Evolutionary conservation across 306 rosid species (phyloP).

Genomic region (Citrullus amarus): DNA sequence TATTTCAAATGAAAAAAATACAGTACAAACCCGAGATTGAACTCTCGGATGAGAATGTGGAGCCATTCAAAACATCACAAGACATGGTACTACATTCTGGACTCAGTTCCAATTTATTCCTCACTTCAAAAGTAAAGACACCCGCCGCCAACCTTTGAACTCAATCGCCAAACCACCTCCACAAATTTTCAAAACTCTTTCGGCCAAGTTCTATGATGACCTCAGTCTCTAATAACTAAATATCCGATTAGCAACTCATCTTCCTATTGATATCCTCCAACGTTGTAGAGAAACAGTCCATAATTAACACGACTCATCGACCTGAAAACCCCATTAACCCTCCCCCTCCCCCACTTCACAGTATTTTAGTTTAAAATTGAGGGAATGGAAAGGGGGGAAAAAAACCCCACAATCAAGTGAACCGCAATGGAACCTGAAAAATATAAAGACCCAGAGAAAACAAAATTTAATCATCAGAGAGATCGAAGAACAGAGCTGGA

Average conservation of each 20-base stretch:
- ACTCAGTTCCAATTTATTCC: not conserved
- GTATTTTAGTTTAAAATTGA: not conserved
- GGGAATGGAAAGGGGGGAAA: not conserved
- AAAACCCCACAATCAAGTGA: not conserved
- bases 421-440: not conserved
- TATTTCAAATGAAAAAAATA: not conserved
- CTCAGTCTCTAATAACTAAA: not conserved
- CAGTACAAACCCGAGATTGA: not conserved
- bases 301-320: not conserved
- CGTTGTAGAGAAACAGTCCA: not conserved
- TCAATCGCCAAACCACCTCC: constrained; percentile 6
- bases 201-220: not conserved
- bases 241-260: not conserved
- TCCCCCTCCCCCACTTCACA: not conserved
- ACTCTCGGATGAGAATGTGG: not conserved
- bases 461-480: not conserved
- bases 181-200: not conserved
- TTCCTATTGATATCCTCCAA: not conserved
- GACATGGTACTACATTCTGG: not conserved
- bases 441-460: not conserved
- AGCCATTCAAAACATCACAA: not conserved
- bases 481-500: not conserved
- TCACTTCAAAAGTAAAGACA: not conserved
- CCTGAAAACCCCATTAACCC: not conserved
- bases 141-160: not conserved